phyloP scores from a whole-genome alignment of 208 protist genomes.

The Leishmania amazonensis region DNA sequence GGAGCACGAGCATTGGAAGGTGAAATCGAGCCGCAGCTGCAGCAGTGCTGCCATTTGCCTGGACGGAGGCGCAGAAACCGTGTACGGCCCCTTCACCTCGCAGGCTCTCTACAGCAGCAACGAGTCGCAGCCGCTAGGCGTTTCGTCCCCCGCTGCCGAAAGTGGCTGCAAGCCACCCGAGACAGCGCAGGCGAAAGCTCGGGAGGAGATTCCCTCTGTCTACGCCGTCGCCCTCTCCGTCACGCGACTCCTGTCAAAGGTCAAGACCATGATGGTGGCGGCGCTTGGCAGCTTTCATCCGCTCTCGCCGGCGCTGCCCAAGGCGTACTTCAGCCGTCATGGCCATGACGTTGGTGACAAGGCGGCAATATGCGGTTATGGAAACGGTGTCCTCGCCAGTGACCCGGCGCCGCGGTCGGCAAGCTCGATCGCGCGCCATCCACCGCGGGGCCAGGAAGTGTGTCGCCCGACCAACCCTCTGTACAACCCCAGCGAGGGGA shows the following conservation, averaged over 20 bases:
- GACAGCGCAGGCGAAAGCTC: not conserved
- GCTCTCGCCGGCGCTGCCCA: constrained; percentile 17
- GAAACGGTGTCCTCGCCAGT: not conserved
- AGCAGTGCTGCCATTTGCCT: not conserved
- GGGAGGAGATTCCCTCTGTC: constrained; percentile 2
- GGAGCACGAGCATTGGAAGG: not conserved
- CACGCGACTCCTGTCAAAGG: constrained; percentile 12
- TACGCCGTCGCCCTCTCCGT: constrained; percentile 16
- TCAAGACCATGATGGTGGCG: constrained; percentile 1
- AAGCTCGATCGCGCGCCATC: not conserved
- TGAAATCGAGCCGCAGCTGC: not conserved
- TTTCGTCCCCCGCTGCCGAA: not conserved
- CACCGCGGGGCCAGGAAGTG: not conserved
- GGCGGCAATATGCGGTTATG: not conserved
- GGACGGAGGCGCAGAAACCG: not conserved
- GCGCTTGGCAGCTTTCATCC: constrained; percentile 3
- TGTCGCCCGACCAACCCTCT: not conserved
- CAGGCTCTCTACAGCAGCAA: not conserved
- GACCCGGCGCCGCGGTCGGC: not conserved
- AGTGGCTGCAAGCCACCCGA: not conserved
- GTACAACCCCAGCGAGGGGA: not conserved
- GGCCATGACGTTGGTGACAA: not conserved
- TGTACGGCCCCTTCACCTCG: not conserved
- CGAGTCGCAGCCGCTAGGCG: not conserved
- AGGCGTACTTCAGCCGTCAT: not conserved